Base-by-base conservation (phyloP, 495 filamentous ascomycete genomes). In the Oleoguttula mirabilis region DNA sequence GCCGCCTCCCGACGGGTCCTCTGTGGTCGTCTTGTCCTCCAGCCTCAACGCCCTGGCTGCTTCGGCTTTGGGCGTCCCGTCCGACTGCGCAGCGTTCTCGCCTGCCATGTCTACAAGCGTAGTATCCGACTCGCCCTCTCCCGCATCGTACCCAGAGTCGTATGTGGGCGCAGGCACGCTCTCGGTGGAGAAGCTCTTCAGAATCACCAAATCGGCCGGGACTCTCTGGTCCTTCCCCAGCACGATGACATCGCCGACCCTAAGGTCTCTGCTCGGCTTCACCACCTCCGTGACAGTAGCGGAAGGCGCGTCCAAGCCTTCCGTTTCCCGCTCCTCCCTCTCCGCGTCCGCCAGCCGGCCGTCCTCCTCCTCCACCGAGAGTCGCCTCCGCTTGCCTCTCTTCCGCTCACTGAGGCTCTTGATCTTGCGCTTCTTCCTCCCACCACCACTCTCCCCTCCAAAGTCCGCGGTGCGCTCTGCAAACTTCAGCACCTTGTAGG, bases 171-270 rank as follows among this genome's bases (percentile, higher is more conserved):
- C 48, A 35, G 55, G 47, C 2, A 43, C 41, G 0, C 63, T 45
- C 36, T 95, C 88, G 36, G 75, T 71, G 0, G 76, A 75, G 24
- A 80, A 71, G 49, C 82, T 90, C 60, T 94, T 87, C 19, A 99
- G 55, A 32, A 99, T 87, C 25, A 96, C 76, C 20, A 95, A 82
- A 66, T 99, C 92, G 8, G 92, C 88, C 14, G 92, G 92, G 21
- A 96, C 76, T 43, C 92, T 74, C 55, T 93, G 82, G 50, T 93
- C 84, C 56, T 93, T 94, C 43, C 74, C 75, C 40, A 99, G 69
- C 55, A 90, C 90, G 32, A 99, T 62, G 8, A 99, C 80, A 58
- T 99, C 92, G 17, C 92, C 92, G 30, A 99, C 88, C 54, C 81
- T 92, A 35, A 99, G 66, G 54, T 93, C 88, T n/a, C 79, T 71